Base-by-base conservation (phyloP, 371 early-diverging fungal genomes). In the Quaeritorhiza haematococci region DNA sequence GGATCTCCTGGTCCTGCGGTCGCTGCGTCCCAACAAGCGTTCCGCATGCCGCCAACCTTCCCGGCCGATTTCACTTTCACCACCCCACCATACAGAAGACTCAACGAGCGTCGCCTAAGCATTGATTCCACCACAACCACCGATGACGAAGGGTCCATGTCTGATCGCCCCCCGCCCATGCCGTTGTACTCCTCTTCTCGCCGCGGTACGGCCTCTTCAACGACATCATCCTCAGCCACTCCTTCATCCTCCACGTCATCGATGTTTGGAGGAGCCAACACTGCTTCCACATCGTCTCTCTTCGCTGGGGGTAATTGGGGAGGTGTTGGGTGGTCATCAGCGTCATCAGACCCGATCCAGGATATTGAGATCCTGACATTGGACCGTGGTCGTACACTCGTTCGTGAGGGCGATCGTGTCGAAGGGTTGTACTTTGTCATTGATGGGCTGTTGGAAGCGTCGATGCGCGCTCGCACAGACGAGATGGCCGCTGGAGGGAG, bases 351-450 rank as follows among this genome's bases (percentile, higher is more conserved):
- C 34, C 54, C 44, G 34, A 15, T n/a, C 33, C 7, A 17, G 4
- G 76, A 76, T 23, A 46, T 76, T 26, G 33, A 63, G 21, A 56
- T 73, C 21, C 35, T 67, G 35, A 57, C 78, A 58, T 85, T 83
- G 43, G 85, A 87, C 3, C 82, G 85, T 43, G 93, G 87, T 33
- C 78, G 83, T 3, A 72, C 75, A 0, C 65, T 96, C 23, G 81
- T 93, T 23, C 76, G 83, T 34, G 89, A 92, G 67, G 93, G 94
- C 1, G 87, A 92, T 61, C 85, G 90, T 19, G 82, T 80, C 30
- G 80, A 77, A n/a, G 96, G 98, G 1, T 58, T 97, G 33, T 96
- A 85, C 66, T 90, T 93, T 67, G 90, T 96, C 2, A 82, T 95
- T 61, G 93, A 93, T 63, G 98, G 98, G 19, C 63, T 84, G 17